Conservation (phyloP, 2,329 filamentous ascomycete genomes). For the Bipolaris bicolor region DNA sequence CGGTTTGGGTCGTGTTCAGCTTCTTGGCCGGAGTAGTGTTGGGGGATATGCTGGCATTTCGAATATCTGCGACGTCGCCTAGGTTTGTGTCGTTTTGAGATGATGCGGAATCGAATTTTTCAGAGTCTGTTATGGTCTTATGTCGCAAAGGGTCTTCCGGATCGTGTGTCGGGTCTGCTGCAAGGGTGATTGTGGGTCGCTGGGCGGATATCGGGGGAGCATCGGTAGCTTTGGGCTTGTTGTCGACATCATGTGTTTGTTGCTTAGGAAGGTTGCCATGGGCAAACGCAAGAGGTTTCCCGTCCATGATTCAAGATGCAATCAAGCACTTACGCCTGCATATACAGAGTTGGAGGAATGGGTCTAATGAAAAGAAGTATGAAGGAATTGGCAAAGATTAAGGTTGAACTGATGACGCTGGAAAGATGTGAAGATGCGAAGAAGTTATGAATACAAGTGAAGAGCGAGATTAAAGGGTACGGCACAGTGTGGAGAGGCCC, state of each 20-base stretch:
- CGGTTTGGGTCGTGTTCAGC: conserved; percentile 34
- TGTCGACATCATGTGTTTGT: conserved; percentile 14
- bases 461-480: conserved; percentile 7
- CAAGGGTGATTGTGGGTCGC: conserved; percentile 29
- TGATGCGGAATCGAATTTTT: conserved; percentile 24
- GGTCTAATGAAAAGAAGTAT: neutral
- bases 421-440: neutral
- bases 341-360: neutral
- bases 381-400: neutral
- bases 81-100: conserved; percentile 30
- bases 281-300: conserved; percentile 18
- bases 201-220: conserved; percentile 23
- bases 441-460: conserved; percentile 1
- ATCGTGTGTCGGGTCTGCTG: conserved; percentile 29
- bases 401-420: neutral
- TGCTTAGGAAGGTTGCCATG: conserved; percentile 23
- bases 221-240: conserved; percentile 23
- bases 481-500: conserved; percentile 8
- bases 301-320: conserved; percentile 22
- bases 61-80: conserved; percentile 33
- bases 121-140: conserved; percentile 10
- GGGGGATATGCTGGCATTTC: conserved; percentile 28
- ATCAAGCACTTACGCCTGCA: conserved; percentile 20
- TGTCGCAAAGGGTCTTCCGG: conserved; percentile 25
- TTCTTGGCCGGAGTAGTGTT: conserved; percentile 22